Base-by-base conservation (phyloP, 805 yeast species). In the Komagataella phaffii region DNA sequence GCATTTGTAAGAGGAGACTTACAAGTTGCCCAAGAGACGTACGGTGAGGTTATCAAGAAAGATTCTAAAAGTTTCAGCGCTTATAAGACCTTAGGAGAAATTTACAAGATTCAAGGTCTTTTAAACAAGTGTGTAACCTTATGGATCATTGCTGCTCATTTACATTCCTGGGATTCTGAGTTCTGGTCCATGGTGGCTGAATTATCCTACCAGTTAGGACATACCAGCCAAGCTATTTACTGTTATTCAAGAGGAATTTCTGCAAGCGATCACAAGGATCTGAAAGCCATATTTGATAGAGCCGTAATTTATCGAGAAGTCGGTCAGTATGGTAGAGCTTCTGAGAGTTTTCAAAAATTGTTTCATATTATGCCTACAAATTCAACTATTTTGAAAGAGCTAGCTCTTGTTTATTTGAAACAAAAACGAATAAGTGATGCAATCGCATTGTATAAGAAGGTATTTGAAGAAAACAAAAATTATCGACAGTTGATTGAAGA, bases 11-110 rank as follows among this genome's bases (percentile, higher is more conserved):
- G 75, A 30, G 74, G 75, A 49, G 83, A 85, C 58, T 72, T 77
- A 17, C 77, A 74, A 30, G 72, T 68, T 1, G 91, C 95, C 0
- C 75, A 78, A 57, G 67, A 75, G 50, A 61, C 75, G 49, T 90
- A 76, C 64, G 68, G 72, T 57, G 87, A 79, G 54, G 95, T 88
- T 10, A 81, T 91, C 54, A 80, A 82, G 58, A 72, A 81, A 51
- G 96, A 89, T 61, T 83, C 87, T 12, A 77, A 78, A 56, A 85
- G 86, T 62, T 83, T 79, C 63, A 80, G 85, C 47, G 96, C 96
- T 0, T 90, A 90, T 70, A 83, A 85, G 59, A 85, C 95, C 0
- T 67, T 89, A 47, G 97, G 96, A 48, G 96, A 87, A 60, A 85
- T 91, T 48, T 83, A 85, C 56, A 74, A 79, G 52, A 69, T 76